Percentiles rank a stretch among this genome's conserved stretches.
phyloP scores from a whole-genome alignment of 108 stramenopile genomes.

The Hondaea fermentalgiana region DNA sequence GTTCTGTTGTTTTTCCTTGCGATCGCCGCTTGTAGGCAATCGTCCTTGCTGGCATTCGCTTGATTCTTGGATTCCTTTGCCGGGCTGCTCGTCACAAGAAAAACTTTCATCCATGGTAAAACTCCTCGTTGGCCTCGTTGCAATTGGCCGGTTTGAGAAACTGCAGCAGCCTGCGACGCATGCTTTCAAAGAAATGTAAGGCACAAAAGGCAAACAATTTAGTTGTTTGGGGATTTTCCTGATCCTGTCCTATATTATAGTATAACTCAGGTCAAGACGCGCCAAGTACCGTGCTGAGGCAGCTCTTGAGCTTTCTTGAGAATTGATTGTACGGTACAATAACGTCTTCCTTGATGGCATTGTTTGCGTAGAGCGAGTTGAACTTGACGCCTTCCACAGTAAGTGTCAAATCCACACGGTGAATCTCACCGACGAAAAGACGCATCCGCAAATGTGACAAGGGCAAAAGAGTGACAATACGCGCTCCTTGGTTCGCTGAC shows the following conservation, averaged over 20 bases:
- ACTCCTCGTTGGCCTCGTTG: no score
- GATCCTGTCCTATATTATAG: neutral
- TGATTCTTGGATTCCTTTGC: no score
- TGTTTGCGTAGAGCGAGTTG: neutral
- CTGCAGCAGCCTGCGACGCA: no score
- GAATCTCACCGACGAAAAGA: neutral
- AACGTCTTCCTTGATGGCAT: neutral
- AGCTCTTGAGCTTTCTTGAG: neutral
- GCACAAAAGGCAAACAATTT: neutral
- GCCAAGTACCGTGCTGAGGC: neutral
- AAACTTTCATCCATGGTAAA: no score
- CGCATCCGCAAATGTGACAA: neutral
- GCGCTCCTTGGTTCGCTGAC: neutral
- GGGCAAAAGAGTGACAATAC: neutral
- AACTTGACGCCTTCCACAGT: neutral
- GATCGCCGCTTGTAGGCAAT: no score
- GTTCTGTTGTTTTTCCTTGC: no score
- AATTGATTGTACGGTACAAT: neutral
- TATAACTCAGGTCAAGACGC: neutral
- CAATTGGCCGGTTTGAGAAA: no score
- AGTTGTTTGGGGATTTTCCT: neutral
- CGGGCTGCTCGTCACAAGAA: no score
- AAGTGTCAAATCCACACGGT: neutral
- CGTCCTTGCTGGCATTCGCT: no score
- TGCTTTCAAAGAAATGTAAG: no score